Conservation (phyloP, 768 basidiomycete genomes). For the Suillus subaureus region DNA sequence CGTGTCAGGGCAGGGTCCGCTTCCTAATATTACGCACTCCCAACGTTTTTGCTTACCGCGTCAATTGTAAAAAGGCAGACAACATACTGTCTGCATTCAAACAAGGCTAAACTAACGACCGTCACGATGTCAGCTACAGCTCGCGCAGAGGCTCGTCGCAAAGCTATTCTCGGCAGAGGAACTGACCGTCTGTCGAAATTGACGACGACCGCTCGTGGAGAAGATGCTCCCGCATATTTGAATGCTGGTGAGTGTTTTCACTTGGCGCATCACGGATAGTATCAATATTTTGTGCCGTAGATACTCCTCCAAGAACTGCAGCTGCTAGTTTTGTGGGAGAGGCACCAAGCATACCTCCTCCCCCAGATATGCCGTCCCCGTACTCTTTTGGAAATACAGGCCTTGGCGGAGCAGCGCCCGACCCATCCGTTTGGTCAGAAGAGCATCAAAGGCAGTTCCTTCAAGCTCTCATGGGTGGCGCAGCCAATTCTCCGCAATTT, state of each 20-base stretch:
- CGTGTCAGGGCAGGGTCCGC: constrained; percentile 7
- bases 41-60: constrained; percentile 5
- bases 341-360: constrained; percentile 33
- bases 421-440: constrained; percentile 64
- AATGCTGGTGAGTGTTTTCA: constrained; percentile 44
- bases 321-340: constrained; percentile 39
- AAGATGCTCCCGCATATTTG: constrained; percentile 60
- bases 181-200: constrained; percentile 78
- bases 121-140: constrained; percentile 53
- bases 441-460: constrained; percentile 73
- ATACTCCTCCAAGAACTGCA: constrained; percentile 16
- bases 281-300: constrained; percentile 9
- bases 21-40: constrained; percentile 8
- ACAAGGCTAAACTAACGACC: constrained; percentile 12
- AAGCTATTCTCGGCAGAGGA: constrained; percentile 73
- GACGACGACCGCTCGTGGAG: constrained; percentile 73
- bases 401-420: constrained; percentile 35
- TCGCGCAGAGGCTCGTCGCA: constrained; percentile 76
- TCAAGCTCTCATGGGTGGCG: constrained; percentile 56
- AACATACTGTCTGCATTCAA: not conserved
- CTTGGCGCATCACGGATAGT: not conserved
- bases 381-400: constrained; percentile 24
- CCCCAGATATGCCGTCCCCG: constrained; percentile 25
- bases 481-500: constrained; percentile 34
- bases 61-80: constrained; percentile 9